Percentiles rank a stretch among this genome's conserved stretches.
Evolutionary conservation across 768 basidiomycete genomes (phyloP).

Genomic region (Suillus americanus): DNA sequence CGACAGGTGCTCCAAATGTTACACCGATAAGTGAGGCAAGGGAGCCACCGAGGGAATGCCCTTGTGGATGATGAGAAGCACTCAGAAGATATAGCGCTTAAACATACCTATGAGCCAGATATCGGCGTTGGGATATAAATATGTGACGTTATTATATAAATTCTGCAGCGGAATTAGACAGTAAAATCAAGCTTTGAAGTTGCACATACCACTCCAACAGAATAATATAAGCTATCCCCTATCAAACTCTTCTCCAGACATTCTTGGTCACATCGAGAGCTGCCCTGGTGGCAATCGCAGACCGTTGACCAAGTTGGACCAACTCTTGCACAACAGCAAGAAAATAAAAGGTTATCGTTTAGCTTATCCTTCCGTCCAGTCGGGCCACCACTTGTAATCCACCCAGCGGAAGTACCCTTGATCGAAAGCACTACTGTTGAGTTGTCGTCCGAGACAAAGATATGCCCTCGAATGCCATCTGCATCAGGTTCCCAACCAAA

Average conservation of each 20-base stretch:
- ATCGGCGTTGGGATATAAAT: conserved; percentile 84
- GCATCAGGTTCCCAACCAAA: conserved; percentile 89
- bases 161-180: conserved; percentile 47
- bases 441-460: conserved; percentile 84
- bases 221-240: conserved; percentile 87
- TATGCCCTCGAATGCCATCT: conserved; percentile 91
- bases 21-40: conserved; percentile 81
- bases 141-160: conserved; percentile 88
- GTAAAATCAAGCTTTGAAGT: neutral
- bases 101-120: conserved; percentile 82
- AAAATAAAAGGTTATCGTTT: conserved; percentile 95
- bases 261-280: conserved; percentile 72
- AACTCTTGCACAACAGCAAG: conserved; percentile 95
- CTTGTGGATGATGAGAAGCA: conserved; percentile 16
- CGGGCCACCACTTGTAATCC: conserved; percentile 71
- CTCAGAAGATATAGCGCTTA: neutral
- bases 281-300: conserved; percentile 80
- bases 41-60: conserved; percentile 84
- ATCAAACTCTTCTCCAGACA: conserved; percentile 79
- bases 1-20: conserved; percentile 91
- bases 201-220: conserved; percentile 70
- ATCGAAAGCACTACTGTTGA: conserved; percentile 84
- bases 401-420: conserved; percentile 87
- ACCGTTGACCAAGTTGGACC: conserved; percentile 93
- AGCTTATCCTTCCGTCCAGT: conserved; percentile 87